Evolutionary conservation across 2,329 filamentous ascomycete species (phyloP), one percentile per base, ranked within the genome.

Genomic region (Aureobasidium leucospermi): DNA sequence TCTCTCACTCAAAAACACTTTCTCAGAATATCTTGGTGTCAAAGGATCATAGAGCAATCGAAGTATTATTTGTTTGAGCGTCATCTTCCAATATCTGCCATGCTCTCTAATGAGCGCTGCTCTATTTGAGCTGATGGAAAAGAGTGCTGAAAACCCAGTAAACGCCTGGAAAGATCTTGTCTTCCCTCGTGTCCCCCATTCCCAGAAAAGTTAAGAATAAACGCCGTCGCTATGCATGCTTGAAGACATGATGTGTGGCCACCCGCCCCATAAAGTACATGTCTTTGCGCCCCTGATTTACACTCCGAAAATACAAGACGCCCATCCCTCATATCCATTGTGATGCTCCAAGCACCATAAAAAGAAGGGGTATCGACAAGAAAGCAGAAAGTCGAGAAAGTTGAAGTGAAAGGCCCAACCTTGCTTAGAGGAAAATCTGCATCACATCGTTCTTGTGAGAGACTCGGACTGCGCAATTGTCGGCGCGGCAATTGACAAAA

Each of bases 401-500:
- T 11, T 11, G 31, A 43, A 34, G 28, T 5, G 7, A 16, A 11
- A 23, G 15, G 15, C 15, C 2, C 16, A 13, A 4, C 29, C 31
- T 28, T 36, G 19, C 29, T 52, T 32, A 76, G 31, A 76, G 63
- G 65, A 75, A 77, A 38, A 76, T 60, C 52, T 76, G 75, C 23
- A 76, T 68, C 71, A 76, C 75, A 28, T 66, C 60, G 47, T 65
- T 72, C 49, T 67, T 67, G 29, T 63, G 63, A 1, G 66, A 71
- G 66, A 56, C 69, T 70, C 66, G 70, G 73, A 3, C 11, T 4
- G 67, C 68, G 61, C 78, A 80, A 15, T 71, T 75, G 2, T 74
- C 70, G 0, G 79, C 76, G 1, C 76, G 74, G 55, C 78, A 80
- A 31, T 67, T 66, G 60, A 75, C 76, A 67, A 80, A 78, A 0